phyloP scores from a whole-genome alignment of 352 stramenopile species.

The Phytopythium helicoides region DNA sequence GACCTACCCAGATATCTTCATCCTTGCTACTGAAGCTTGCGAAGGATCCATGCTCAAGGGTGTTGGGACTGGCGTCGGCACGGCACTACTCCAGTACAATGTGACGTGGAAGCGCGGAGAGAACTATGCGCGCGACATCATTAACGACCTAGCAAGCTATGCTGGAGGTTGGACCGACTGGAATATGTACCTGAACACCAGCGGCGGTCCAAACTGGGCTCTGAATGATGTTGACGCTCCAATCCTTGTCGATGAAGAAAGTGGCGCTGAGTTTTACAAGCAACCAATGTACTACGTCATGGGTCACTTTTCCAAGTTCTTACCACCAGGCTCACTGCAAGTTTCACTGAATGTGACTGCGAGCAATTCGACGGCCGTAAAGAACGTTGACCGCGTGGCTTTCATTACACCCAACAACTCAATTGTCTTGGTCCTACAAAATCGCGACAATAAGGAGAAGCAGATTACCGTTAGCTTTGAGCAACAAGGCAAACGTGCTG shows the following conservation, averaged over 20 bases:
- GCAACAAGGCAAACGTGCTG: conserved; percentile 15
- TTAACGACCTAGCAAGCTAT: conserved; percentile 81
- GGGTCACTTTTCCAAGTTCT: conserved; percentile 73
- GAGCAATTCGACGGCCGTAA: conserved; percentile 20
- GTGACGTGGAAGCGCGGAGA: conserved; percentile 68
- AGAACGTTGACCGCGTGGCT: conserved; percentile 28
- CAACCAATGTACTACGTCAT: conserved; percentile 84
- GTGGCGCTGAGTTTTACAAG: conserved; percentile 69
- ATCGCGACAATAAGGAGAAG: conserved; percentile 30
- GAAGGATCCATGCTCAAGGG: conserved; percentile 53
- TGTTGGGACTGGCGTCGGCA: conserved; percentile 42
- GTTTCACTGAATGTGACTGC: conserved; percentile 31
- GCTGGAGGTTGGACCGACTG: conserved; percentile 85
- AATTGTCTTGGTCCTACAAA: conserved; percentile 32
- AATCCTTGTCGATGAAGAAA: conserved; percentile 62
- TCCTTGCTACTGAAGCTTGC: conserved; percentile 84
- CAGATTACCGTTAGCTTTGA: conserved; percentile 21
- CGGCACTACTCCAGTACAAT: conserved; percentile 38
- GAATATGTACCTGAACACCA: conserved; percentile 80
- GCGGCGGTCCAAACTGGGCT: conserved; percentile 71
- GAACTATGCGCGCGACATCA: conserved; percentile 83
- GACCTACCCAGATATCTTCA: conserved; percentile 66
- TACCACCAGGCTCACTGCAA: conserved; percentile 44
- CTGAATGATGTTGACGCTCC: conserved; percentile 69
- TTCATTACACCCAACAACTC: conserved; percentile 32